Conservation (phyloP, 345 rosid genomes). For the Hypericum androsaemum region DNA sequence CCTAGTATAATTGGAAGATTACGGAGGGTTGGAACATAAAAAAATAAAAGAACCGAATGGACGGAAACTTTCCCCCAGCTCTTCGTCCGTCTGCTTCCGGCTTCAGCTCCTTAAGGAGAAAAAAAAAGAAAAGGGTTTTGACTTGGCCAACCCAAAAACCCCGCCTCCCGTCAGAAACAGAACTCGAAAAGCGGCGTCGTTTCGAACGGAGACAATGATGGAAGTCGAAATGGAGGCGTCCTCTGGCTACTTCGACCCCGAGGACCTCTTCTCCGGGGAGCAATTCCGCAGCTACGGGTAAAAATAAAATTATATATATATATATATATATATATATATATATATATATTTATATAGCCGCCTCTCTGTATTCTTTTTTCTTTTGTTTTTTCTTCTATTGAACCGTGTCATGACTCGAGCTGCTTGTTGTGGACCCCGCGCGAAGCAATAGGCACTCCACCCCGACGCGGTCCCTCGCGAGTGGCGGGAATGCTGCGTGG, state of each 20-base stretch:
- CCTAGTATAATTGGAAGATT: too few relatives aligned
- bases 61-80: too few relatives aligned
- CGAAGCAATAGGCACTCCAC: slow-evolving; percentile 69
- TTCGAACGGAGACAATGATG: slow-evolving; percentile 20
- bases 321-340: too few relatives aligned
- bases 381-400: background rate
- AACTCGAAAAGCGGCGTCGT: background rate
- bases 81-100: too few relatives aligned
- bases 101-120: too few relatives aligned
- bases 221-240: slow-evolving; percentile 69
- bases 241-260: slow-evolving; percentile 63
- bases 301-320: background rate
- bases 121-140: too few relatives aligned
- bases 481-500: slow-evolving; percentile 33
- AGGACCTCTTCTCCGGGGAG: slow-evolving; percentile 53
- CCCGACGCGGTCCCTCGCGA: slow-evolving; percentile 48
- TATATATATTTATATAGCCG: too few relatives aligned
- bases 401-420: background rate
- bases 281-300: slow-evolving; percentile 92
- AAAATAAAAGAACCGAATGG: too few relatives aligned
- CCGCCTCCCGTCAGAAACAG: too few relatives aligned
- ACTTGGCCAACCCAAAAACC: too few relatives aligned
- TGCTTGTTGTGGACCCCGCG: too few relatives aligned
- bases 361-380: background rate
- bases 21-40: too few relatives aligned